Conservation (phyloP, 805 yeast species). For the Candida taoyuanica region DNA sequence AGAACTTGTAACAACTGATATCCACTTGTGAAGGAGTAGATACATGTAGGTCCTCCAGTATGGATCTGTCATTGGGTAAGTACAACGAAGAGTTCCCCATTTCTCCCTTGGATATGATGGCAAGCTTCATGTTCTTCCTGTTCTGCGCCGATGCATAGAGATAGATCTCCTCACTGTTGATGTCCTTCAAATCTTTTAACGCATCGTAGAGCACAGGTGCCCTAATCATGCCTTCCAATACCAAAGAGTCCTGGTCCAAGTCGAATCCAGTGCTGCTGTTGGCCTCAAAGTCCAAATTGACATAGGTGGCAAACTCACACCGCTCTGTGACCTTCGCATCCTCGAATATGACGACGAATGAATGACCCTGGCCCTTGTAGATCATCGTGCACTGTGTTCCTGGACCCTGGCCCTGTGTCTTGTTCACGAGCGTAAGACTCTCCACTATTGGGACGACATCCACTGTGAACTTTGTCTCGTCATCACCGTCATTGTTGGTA, state of each 20-base stretch:
- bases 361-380: constrained; percentile 45
- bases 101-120: constrained; percentile 64
- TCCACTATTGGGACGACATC: constrained; percentile 46
- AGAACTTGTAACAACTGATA: constrained; percentile 47
- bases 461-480: constrained; percentile 32
- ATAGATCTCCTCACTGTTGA: constrained; percentile 47
- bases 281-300: constrained; percentile 28
- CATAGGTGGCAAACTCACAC: constrained; percentile 50
- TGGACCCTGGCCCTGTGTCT: constrained; percentile 25
- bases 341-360: constrained; percentile 53
- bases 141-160: constrained; percentile 36
- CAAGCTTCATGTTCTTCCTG: constrained; percentile 26
- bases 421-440: constrained; percentile 42
- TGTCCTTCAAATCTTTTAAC: constrained; percentile 51
- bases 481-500: constrained; percentile 14
- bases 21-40: constrained; percentile 29
- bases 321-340: constrained; percentile 48
- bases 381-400: constrained; percentile 45
- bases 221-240: constrained; percentile 45
- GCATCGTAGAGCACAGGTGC: constrained; percentile 51
- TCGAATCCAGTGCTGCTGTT: constrained; percentile 35
- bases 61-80: constrained; percentile 58
- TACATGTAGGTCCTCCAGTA: constrained; percentile 54
- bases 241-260: constrained; percentile 39
- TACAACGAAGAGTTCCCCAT: constrained; percentile 65